These are phyloP conservation scores for Umbelopsis isabellina DNA, from an alignment of 192 early-diverging fungal species.

Conservation along the genomic window DNA sequence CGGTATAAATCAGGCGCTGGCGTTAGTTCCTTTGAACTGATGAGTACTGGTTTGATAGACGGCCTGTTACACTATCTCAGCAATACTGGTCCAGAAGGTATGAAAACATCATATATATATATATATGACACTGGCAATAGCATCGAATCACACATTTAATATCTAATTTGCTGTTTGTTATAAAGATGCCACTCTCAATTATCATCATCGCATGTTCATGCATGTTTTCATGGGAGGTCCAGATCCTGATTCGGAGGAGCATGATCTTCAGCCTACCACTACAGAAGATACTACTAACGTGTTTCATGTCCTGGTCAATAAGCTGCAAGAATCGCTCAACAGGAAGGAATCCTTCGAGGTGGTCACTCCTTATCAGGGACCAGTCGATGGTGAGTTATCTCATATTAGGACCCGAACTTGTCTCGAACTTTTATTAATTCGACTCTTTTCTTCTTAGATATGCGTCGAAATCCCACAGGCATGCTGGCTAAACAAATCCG, in stretches of 20 bases:
- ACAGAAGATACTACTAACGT: constrained; percentile 32
- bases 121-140: neutral
- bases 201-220: constrained; percentile 46
- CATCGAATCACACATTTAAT: neutral
- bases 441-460: constrained; percentile 18
- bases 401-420: too few relatives aligned
- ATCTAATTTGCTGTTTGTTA: neutral
- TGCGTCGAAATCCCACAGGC: constrained; percentile 48
- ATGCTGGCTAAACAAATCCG: constrained; percentile 82
- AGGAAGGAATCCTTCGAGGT: constrained; percentile 74
- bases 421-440: neutral
- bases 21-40: constrained; percentile 79
- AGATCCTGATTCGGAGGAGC: constrained; percentile 30
- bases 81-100: constrained; percentile 2
- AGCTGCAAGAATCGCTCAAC: constrained; percentile 73
- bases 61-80: constrained; percentile 58
- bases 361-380: constrained; percentile 40
- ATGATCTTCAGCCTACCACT: constrained; percentile 33
- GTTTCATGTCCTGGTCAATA: constrained; percentile 57
- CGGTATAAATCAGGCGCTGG: constrained; percentile 42
- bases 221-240: constrained; percentile 59
- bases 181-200: constrained; percentile 11
- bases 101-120: neutral
- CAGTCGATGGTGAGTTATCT: constrained; percentile 3
- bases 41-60: constrained; percentile 74